A percentile compares a stretch with the other conserved stretches of the same genome.
Evolutionary conservation across 345 rosid species (phyloP).

Genomic region (Corchorus capsularis): DNA sequence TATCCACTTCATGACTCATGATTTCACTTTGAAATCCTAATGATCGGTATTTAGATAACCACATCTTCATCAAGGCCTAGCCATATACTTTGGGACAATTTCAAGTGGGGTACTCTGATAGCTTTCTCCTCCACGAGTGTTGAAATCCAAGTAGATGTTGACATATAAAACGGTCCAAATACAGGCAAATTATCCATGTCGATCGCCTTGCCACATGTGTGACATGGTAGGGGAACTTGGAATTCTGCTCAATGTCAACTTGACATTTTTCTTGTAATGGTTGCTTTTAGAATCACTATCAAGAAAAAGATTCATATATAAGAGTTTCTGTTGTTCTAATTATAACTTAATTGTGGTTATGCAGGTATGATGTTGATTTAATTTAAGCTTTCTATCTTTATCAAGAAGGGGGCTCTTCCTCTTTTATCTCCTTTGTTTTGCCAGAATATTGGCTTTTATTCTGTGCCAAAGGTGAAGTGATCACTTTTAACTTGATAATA

Average conservation of each 20-base stretch:
- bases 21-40: conserved; percentile 24
- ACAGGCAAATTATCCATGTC: background rate
- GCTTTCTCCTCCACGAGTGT: conserved; percentile 16
- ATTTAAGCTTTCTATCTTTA: conserved; percentile 16
- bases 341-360: background rate
- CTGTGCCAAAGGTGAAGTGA: conserved; percentile 14
- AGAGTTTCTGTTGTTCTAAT: background rate
- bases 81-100: conserved; percentile 19
- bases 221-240: conserved; percentile 1
- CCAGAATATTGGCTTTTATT: conserved; percentile 26
- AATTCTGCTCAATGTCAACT: conserved; percentile 15
- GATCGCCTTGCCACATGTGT: conserved; percentile 9
- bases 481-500: conserved; percentile 23
- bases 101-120: conserved; percentile 15
- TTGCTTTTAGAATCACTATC: conserved; percentile 16
- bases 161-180: conserved; percentile 20
- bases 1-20: conserved; percentile 17
- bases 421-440: background rate
- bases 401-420: background rate
- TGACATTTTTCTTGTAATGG: background rate
- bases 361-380: conserved; percentile 8
- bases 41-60: conserved; percentile 14
- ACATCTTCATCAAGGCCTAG: background rate
- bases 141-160: conserved; percentile 24
- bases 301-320: conserved; percentile 5